Conservation (phyloP, 2,329 filamentous ascomycete species). For the Pseudogymnoascus sp. region DNA sequence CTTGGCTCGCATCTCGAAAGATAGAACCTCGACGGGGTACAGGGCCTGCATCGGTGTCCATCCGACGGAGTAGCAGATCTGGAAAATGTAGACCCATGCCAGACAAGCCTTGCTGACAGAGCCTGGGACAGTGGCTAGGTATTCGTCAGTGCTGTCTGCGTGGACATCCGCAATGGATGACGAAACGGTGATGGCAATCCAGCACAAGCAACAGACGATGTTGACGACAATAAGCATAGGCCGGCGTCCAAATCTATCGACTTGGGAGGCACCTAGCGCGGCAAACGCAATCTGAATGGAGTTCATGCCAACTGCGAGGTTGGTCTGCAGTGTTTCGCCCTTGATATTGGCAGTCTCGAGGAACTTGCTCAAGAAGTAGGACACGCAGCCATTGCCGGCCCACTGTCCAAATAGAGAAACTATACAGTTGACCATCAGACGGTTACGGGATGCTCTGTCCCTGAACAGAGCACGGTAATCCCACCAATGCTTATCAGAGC, state of each 20-base stretch:
- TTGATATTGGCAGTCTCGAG: slow-evolving; percentile 40
- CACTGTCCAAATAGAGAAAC: slow-evolving; percentile 2
- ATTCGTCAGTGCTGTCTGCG: not conserved
- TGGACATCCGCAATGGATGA: slow-evolving; percentile 21
- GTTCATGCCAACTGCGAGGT: slow-evolving; percentile 45
- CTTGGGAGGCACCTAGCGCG: slow-evolving; percentile 47
- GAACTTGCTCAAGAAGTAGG: slow-evolving; percentile 26
- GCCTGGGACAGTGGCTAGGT: slow-evolving; percentile 13
- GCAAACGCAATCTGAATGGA: slow-evolving; percentile 48
- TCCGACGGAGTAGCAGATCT: slow-evolving; percentile 42
- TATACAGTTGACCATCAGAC: not conserved
- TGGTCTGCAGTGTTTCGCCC: slow-evolving; percentile 35
- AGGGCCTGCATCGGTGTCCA: slow-evolving; percentile 39
- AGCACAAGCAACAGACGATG: slow-evolving; percentile 40
- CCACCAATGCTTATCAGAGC: slow-evolving; percentile 10
- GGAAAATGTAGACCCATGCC: slow-evolving; percentile 48
- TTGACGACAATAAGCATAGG: slow-evolving; percentile 45
- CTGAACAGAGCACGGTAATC: slow-evolving; percentile 9
- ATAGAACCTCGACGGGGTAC: slow-evolving; percentile 47
- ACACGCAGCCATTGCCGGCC: slow-evolving; percentile 9
- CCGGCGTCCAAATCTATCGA: slow-evolving; percentile 50
- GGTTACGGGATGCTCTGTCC: not conserved
- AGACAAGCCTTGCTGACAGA: slow-evolving; percentile 37
- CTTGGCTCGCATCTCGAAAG: slow-evolving; percentile 47
- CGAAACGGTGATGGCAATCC: slow-evolving; percentile 44